These are phyloP conservation scores for Trametes pubescens DNA, from an alignment of 1,284 basidiomycete species.

Conservation along the genomic window DNA sequence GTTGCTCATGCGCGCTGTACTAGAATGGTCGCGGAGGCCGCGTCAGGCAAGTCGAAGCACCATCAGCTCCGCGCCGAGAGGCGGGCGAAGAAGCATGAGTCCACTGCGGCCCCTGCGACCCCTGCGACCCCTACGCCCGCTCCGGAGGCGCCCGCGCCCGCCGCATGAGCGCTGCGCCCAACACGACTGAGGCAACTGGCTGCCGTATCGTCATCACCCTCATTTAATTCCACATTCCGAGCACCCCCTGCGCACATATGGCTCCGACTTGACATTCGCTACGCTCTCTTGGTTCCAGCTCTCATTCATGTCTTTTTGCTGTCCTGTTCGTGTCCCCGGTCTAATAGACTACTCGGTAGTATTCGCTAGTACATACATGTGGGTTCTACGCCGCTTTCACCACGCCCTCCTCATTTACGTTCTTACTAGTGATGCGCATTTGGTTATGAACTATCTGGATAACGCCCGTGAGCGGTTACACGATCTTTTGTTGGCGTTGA, in stretches of 20 bases:
- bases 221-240: too few relatives aligned
- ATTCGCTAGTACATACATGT: not conserved
- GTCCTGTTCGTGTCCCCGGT: not conserved
- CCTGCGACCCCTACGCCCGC: not conserved
- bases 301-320: not conserved
- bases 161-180: too few relatives aligned
- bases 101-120: constrained; percentile 1
- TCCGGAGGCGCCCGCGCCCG: constrained; percentile 7
- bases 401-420: not conserved
- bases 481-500: too few relatives aligned
- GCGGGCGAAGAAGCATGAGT: constrained; percentile 31
- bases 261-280: too few relatives aligned
- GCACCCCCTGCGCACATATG: too few relatives aligned
- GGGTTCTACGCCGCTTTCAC: not conserved
- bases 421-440: too few relatives aligned
- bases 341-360: constrained; percentile 11
- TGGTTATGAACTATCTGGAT: too few relatives aligned
- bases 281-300: too few relatives aligned
- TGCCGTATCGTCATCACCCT: too few relatives aligned
- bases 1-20: not conserved
- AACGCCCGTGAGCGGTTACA: too few relatives aligned
- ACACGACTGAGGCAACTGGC: too few relatives aligned
- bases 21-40: constrained; percentile 47
- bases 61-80: constrained; percentile 46
- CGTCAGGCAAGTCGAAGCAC: constrained; percentile 67